These are phyloP conservation scores for Solanum sitiens DNA, from an alignment of 257 asterid genomes.

Conservation along the genomic window DNA sequence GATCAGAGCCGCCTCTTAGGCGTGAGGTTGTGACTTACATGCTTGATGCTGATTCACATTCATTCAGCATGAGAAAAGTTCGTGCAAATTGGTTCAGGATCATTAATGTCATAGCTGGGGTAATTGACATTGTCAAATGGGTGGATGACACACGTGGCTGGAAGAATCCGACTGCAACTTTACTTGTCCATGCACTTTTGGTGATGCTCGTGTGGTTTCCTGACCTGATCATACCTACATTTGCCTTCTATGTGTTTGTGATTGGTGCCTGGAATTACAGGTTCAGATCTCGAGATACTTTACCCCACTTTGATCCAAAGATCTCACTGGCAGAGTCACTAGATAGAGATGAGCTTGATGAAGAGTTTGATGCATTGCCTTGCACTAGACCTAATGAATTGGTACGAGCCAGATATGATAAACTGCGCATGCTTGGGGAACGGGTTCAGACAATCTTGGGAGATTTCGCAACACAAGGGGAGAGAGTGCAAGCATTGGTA, in stretches of 20 bases:
- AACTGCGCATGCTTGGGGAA: constrained; percentile 57
- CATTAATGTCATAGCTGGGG: constrained; percentile 58
- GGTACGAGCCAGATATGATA: constrained; percentile 66
- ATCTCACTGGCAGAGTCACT: constrained; percentile 47
- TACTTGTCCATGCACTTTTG: constrained; percentile 60
- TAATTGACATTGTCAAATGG: constrained; percentile 59
- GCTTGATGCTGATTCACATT: constrained; percentile 64
- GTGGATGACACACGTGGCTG: constrained; percentile 78
- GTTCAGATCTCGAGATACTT: constrained; percentile 29
- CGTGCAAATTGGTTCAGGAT: constrained; percentile 77
- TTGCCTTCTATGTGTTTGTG: constrained; percentile 61
- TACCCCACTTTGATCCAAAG: constrained; percentile 65
- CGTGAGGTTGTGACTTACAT: constrained; percentile 64
- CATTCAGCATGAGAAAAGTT: constrained; percentile 69
- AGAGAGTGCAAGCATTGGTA: constrained; percentile 71
- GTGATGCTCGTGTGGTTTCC: constrained; percentile 84
- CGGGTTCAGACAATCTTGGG: constrained; percentile 74
- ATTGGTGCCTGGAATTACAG: constrained; percentile 85
- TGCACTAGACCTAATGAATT: constrained; percentile 41
- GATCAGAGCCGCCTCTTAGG: constrained; percentile 82
- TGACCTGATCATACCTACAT: constrained; percentile 54
- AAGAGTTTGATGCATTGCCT: constrained; percentile 71
- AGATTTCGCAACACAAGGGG: constrained; percentile 78
- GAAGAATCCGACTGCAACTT: constrained; percentile 67
- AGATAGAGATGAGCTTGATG: constrained; percentile 71